Evolutionary conservation across 805 yeast genomes (phyloP).

Genomic region (Wickerhamiella bombiphila): DNA sequence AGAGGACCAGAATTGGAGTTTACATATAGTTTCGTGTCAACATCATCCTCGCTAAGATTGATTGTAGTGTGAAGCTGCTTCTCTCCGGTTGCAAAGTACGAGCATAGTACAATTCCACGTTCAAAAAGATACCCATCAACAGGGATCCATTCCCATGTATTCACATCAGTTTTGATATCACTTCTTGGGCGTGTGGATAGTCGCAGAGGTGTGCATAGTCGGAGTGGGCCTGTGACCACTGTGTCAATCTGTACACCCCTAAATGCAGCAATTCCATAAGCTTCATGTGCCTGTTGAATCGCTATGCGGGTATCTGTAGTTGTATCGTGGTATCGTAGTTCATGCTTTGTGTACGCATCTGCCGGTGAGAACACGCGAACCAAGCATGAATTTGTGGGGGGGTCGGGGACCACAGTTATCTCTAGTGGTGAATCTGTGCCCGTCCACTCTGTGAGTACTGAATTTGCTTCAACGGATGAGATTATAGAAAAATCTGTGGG

Average conservation of each 20-base stretch:
- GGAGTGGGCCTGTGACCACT: slow-evolving; percentile 2
- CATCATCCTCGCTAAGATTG: slow-evolving; percentile 2
- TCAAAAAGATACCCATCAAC: slow-evolving; percentile 2
- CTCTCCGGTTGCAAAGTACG: slow-evolving; percentile 1
- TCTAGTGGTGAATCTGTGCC: not conserved
- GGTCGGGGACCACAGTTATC: not conserved
- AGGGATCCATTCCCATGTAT: slow-evolving; percentile 1
- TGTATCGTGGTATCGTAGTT: not conserved
- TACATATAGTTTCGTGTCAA: not conserved
- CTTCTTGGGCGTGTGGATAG: too few species aligned
- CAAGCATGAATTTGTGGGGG: not conserved
- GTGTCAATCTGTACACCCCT: not conserved
- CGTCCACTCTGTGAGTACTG: not conserved
- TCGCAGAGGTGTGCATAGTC: too few species aligned
- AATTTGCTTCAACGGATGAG: too few species aligned
- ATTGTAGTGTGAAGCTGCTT: not conserved
- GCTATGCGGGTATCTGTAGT: not conserved
- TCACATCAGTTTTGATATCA: not conserved
- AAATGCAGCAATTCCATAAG: not conserved
- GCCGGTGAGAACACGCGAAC: not conserved
- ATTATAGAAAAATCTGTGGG: too few species aligned
- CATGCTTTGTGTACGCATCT: not conserved
- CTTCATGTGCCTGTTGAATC: not conserved
- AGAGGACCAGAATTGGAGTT: not conserved
- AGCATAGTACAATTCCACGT: slow-evolving; percentile 1